Percentiles rank a stretch among this genome's conserved stretches.
phyloP scores from a whole-genome alignment of 306 rosid genomes.

The Rubus idaeus region DNA sequence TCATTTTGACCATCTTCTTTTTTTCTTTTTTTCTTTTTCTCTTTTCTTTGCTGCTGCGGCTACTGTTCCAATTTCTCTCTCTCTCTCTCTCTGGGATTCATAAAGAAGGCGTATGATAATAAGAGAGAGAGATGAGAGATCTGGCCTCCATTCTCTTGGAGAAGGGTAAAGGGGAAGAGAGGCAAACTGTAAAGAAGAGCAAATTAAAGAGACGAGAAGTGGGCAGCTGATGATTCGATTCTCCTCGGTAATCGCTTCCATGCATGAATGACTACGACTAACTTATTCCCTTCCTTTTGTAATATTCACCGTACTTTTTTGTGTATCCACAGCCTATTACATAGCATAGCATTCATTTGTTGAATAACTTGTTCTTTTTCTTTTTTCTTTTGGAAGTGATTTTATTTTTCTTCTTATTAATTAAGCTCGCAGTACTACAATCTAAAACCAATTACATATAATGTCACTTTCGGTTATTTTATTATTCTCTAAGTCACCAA shows the following conservation, averaged over 20 bases:
- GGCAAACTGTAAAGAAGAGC: constrained; percentile 85
- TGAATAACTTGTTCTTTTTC: not conserved
- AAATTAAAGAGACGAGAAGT: constrained; percentile 32
- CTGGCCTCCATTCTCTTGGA: constrained; percentile 97
- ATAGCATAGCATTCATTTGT: not conserved
- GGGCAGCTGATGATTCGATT: constrained; percentile 61
- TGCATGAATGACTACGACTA: constrained; percentile 75
- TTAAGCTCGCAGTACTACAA: no score
- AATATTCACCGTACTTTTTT: not conserved
- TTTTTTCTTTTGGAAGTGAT: not conserved
- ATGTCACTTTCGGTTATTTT: no score
- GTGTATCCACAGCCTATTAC: not conserved
- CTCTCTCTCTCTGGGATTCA: constrained; percentile 19
- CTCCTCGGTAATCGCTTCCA: constrained; percentile 86
- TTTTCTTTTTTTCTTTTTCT: constrained; percentile 46
- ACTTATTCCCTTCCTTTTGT: constrained; percentile 16
- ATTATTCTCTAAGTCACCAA: no score
- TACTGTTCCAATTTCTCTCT: constrained; percentile 36
- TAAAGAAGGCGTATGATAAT: constrained; percentile 2
- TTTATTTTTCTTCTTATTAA: not conserved
- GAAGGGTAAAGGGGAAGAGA: constrained; percentile 74
- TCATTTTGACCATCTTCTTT: constrained; percentile 93
- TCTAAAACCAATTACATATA: no score
- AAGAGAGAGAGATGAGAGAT: constrained; percentile 18
- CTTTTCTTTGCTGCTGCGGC: constrained; percentile 50